Percentiles rank a stretch among this genome's conserved stretches.
phyloP scores from a whole-genome alignment of 768 basidiomycete genomes.

The Suillus tomentosus region DNA sequence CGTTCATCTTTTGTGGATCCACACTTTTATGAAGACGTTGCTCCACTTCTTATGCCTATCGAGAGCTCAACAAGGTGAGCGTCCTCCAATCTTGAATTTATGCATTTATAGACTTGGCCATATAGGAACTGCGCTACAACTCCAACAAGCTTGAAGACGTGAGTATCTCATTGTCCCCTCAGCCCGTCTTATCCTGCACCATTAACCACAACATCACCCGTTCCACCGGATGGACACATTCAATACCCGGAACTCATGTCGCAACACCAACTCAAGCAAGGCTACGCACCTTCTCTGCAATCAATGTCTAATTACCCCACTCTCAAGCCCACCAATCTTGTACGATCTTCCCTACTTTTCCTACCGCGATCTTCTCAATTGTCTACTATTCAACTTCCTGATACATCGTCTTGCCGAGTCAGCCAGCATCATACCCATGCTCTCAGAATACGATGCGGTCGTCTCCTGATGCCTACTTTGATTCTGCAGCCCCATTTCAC shows the following conservation, averaged over 20 bases:
- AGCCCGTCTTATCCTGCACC: constrained; percentile 51
- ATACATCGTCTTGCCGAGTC: too few species aligned
- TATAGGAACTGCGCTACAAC: constrained; percentile 26
- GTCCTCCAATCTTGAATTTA: constrained; percentile 42
- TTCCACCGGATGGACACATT: constrained; percentile 48
- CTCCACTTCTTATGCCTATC: constrained; percentile 54
- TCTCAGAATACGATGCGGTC: too few species aligned
- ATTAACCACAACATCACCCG: constrained; percentile 69
- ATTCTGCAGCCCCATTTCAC: too few species aligned
- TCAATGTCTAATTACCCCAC: constrained; percentile 63
- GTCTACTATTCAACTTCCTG: too few species aligned
- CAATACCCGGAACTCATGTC: constrained; percentile 78
- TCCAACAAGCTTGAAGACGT: constrained; percentile 40
- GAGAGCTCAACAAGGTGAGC: constrained; percentile 63
- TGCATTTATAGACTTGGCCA: constrained; percentile 25
- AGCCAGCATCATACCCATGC: too few species aligned
- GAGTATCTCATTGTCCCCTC: constrained; percentile 23
- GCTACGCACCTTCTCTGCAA: constrained; percentile 74
- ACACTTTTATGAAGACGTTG: constrained; percentile 30
- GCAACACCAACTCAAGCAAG: constrained; percentile 74
- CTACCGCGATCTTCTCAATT: too few species aligned
- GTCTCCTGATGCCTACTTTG: too few species aligned
- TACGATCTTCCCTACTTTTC: too few species aligned
- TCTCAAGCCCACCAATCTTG: constrained; percentile 17
- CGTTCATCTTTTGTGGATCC: constrained; percentile 36